Conservation (phyloP, 495 filamentous ascomycete genomes). For the Choiromyces venosus region DNA sequence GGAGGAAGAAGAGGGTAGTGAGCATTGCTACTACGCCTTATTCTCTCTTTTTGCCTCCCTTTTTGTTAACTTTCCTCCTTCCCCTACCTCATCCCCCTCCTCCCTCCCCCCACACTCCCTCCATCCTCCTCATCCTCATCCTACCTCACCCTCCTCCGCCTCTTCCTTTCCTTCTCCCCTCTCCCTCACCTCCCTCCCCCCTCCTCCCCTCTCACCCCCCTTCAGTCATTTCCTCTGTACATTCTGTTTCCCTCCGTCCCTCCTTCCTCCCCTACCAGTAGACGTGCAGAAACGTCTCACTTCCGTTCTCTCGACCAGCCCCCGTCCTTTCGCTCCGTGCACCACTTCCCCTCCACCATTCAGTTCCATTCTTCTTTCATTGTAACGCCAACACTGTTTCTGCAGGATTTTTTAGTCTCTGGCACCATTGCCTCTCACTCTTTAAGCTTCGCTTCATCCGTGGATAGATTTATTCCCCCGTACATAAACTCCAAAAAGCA, state of each 20-base stretch:
- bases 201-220: constrained; percentile 16
- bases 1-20: constrained; percentile 2
- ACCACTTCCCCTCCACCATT: constrained; percentile 5
- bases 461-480: constrained; percentile 37
- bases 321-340: constrained; percentile 10
- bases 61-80: background rate
- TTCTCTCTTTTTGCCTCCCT: background rate
- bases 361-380: constrained; percentile 19
- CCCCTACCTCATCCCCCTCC: constrained; percentile 11
- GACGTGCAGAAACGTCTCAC: constrained; percentile 37
- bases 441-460: constrained; percentile 38
- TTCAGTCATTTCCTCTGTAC: constrained; percentile 8
- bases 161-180: constrained; percentile 10
- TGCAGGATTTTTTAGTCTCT: constrained; percentile 23
- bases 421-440: constrained; percentile 33
- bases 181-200: background rate
- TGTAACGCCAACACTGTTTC: constrained; percentile 38
- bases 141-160: constrained; percentile 13
- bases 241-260: constrained; percentile 5
- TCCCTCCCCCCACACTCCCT: constrained; percentile 8
- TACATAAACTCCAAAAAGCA: constrained; percentile 38
- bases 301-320: constrained; percentile 23
- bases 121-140: constrained; percentile 6
- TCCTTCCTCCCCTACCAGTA: constrained; percentile 25
- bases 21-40: constrained; percentile 26